Conservation (phyloP, 225 moss, liverwort and hornwort species). For the Lunularia cruciata region DNA sequence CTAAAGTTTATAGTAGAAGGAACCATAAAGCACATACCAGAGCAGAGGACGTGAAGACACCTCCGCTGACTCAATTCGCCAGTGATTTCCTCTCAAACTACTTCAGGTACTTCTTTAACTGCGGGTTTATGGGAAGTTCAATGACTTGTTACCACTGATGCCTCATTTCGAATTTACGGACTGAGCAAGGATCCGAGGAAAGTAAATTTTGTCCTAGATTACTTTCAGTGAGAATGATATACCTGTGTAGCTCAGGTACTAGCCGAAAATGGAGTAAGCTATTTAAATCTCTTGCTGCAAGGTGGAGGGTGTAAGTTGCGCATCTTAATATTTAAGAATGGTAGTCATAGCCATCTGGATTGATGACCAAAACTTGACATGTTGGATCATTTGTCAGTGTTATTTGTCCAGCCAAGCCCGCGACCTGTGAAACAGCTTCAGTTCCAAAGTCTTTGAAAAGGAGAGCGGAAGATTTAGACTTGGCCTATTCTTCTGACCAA, state of each 20-base stretch:
- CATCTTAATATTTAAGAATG: too few relatives aligned
- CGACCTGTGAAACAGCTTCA: conserved; percentile 12
- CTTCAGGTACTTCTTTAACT: conserved; percentile 52
- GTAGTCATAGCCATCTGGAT: too few relatives aligned
- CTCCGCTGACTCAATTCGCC: conserved; percentile 60
- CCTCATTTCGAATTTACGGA: too few relatives aligned
- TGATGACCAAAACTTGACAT: not conserved
- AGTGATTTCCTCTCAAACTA: conserved; percentile 73
- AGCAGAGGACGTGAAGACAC: conserved; percentile 27
- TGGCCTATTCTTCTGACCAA: conserved; percentile 6
- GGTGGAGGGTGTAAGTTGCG: too few relatives aligned
- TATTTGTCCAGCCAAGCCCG: conserved; percentile 8
- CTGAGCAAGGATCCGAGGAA: too few relatives aligned
- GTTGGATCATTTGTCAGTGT: conserved; percentile 19
- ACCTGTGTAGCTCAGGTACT: too few relatives aligned
- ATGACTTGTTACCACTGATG: too few relatives aligned
- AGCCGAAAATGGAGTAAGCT: too few relatives aligned
- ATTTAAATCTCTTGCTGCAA: too few relatives aligned
- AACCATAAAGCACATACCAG: conserved; percentile 21
- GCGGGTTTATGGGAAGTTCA: not conserved
- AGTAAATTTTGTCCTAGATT: too few relatives aligned
- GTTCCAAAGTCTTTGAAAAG: conserved; percentile 15
- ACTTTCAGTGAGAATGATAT: too few relatives aligned
- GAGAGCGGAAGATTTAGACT: conserved; percentile 30
- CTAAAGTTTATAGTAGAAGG: conserved; percentile 25